Evolutionary conservation across 2,329 filamentous ascomycete genomes (phyloP).

Genomic region (Aureobasidium sp.): DNA sequence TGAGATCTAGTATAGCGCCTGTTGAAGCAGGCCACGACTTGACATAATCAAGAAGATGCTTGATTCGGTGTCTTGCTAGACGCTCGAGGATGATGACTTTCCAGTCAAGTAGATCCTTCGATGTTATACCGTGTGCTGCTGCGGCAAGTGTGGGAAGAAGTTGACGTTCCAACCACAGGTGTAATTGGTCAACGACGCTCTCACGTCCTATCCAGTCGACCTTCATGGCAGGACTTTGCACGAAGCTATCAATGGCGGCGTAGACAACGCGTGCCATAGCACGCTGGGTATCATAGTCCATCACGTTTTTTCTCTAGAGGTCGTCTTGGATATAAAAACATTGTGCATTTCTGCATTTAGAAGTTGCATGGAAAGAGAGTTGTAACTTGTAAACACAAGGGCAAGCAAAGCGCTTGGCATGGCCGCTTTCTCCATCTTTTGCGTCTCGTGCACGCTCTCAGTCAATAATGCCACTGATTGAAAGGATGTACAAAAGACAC

Average conservation of each 20-base stretch:
- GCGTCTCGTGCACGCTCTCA: no score
- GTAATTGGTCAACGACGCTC: constrained; percentile 53
- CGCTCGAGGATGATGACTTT: constrained; percentile 33
- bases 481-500: no score
- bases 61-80: constrained; percentile 32
- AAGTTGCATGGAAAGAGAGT: not conserved
- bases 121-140: constrained; percentile 25
- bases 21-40: constrained; percentile 65
- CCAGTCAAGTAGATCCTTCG: constrained; percentile 19
- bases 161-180: constrained; percentile 60
- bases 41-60: constrained; percentile 74
- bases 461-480: no score
- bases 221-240: constrained; percentile 53
- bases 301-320: not conserved
- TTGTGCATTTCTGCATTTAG: constrained; percentile 1
- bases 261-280: constrained; percentile 67
- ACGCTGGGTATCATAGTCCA: constrained; percentile 3
- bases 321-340: not conserved
- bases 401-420: not conserved
- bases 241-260: constrained; percentile 55
- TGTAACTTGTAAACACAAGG: not conserved
- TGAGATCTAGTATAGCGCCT: constrained; percentile 67
- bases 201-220: constrained; percentile 53
- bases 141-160: constrained; percentile 52
- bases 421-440: no score